These are phyloP conservation scores for Xylaria sp. DNA, from an alignment of 2,329 filamentous ascomycete species.

Conservation along the genomic window DNA sequence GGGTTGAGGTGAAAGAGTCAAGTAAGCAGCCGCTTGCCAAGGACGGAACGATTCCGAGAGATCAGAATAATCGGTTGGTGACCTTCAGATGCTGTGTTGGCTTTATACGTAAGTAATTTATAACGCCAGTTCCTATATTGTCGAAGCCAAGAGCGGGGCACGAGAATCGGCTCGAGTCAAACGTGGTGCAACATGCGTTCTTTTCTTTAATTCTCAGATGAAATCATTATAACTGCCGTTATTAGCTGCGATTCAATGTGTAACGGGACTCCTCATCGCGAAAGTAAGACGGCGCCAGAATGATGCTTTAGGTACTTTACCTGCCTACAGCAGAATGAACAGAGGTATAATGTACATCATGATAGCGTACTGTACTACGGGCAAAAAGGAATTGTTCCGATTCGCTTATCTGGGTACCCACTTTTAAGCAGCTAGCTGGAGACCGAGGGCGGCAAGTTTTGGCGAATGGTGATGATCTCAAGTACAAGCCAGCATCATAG, in stretches of 20 bases:
- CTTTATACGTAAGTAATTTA: no score
- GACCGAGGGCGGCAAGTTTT: slow-evolving; percentile 30
- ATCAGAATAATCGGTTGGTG: background rate
- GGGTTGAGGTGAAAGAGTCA: background rate
- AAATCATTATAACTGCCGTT: slow-evolving; percentile 28
- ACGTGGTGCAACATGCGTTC: slow-evolving; percentile 33
- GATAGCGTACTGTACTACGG: background rate
- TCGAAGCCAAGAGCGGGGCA: slow-evolving; percentile 26
- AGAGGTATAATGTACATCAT: no score
- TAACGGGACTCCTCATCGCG: slow-evolving; percentile 6
- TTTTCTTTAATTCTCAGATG: slow-evolving; percentile 16
- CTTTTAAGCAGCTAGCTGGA: background rate
- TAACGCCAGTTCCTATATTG: background rate
- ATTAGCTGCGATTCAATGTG: background rate
- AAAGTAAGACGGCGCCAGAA: no score
- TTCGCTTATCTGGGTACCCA: slow-evolving; percentile 12
- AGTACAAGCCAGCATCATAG: background rate
- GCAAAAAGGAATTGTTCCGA: slow-evolving; percentile 24
- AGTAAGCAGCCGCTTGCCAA: background rate
- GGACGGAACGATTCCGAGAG: background rate
- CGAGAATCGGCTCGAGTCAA: slow-evolving; percentile 29
- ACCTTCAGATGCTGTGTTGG: slow-evolving; percentile 4
- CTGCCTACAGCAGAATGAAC: no score
- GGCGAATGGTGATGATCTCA: slow-evolving; percentile 20
- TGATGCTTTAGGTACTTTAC: no score